Evolutionary conservation across 202 grass and related monocot genomes (phyloP).

Genomic region (Cymbopogon flexuosus): DNA sequence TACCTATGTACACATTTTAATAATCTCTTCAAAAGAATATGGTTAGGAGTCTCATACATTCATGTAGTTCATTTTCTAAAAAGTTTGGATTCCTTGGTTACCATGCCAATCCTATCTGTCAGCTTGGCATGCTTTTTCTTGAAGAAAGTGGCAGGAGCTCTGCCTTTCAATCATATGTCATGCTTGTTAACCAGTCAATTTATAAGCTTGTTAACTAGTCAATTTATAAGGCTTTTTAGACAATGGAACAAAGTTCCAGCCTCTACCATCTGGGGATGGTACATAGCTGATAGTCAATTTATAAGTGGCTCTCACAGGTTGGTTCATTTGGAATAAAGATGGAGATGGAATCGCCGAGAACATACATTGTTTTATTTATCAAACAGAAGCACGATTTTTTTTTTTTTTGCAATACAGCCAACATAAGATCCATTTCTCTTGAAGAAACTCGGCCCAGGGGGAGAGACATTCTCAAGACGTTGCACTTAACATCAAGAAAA

Average conservation of each 20-base stretch:
- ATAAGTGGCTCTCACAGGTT: background rate
- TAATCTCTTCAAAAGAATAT: background rate
- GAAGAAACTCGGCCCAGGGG: background rate
- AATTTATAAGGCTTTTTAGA: background rate
- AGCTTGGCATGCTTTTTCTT: background rate
- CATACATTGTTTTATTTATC: background rate
- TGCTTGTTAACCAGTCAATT: slow-evolving; percentile 1
- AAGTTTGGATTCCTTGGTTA: background rate
- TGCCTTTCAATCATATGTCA: background rate
- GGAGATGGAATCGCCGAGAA: background rate
- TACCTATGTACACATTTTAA: slow-evolving; percentile 10
- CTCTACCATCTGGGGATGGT: background rate
- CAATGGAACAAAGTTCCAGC: background rate
- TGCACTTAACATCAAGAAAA: background rate
- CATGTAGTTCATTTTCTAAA: background rate
- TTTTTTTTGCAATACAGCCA: background rate
- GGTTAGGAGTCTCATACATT: background rate
- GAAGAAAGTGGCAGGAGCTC: background rate
- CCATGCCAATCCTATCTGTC: background rate
- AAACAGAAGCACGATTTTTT: too few species aligned
- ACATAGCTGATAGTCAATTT: background rate
- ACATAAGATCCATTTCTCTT: background rate
- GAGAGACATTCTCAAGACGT: background rate
- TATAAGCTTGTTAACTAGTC: background rate
- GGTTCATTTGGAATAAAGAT: background rate